Conservation (phyloP, 805 yeast genomes). For the Starmera caribaea region DNA sequence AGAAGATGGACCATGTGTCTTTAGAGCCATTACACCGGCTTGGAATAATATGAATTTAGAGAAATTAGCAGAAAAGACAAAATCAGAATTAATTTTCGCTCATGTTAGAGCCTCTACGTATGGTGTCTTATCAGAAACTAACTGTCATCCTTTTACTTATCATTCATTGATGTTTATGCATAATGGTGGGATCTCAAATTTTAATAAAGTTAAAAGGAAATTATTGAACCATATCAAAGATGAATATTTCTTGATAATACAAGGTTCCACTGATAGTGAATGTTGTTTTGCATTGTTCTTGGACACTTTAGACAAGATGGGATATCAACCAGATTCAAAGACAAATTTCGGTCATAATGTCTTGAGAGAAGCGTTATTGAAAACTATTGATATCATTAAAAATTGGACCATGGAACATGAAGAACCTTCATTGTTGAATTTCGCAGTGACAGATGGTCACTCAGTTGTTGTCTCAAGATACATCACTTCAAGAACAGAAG, state of each 20-base stretch:
- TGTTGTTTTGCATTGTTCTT: slow-evolving; percentile 86
- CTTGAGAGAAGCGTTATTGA: slow-evolving; percentile 58
- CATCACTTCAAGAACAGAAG: slow-evolving; percentile 81
- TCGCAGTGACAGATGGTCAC: slow-evolving; percentile 92
- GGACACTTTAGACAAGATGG: slow-evolving; percentile 67
- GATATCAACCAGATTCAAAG: slow-evolving; percentile 53
- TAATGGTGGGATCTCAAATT: slow-evolving; percentile 82
- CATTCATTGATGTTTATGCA: slow-evolving; percentile 94
- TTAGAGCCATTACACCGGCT: slow-evolving; percentile 94
- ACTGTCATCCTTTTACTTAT: slow-evolving; percentile 92
- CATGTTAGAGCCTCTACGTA: slow-evolving; percentile 96
- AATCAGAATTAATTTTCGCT: slow-evolving; percentile 77
- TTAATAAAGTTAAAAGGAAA: slow-evolving; percentile 60
- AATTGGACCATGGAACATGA: slow-evolving; percentile 66
- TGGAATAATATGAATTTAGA: slow-evolving; percentile 94
- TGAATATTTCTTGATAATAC: slow-evolving; percentile 68
- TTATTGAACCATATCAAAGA: slow-evolving; percentile 69
- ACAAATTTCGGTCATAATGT: slow-evolving; percentile 43
- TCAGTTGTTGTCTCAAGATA: slow-evolving; percentile 82
- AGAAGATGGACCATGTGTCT: slow-evolving; percentile 73
- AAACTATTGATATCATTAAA: slow-evolving; percentile 67
- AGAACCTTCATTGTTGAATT: slow-evolving; percentile 82
- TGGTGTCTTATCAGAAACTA: slow-evolving; percentile 89
- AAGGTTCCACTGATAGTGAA: slow-evolving; percentile 94
- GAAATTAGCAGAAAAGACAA: slow-evolving; percentile 79